Percentiles rank a stretch among this genome's conserved stretches.
These are phyloP conservation scores for Triangularia verruculosa DNA, from an alignment of 2,329 filamentous ascomycete species.

Conservation along the genomic window DNA sequence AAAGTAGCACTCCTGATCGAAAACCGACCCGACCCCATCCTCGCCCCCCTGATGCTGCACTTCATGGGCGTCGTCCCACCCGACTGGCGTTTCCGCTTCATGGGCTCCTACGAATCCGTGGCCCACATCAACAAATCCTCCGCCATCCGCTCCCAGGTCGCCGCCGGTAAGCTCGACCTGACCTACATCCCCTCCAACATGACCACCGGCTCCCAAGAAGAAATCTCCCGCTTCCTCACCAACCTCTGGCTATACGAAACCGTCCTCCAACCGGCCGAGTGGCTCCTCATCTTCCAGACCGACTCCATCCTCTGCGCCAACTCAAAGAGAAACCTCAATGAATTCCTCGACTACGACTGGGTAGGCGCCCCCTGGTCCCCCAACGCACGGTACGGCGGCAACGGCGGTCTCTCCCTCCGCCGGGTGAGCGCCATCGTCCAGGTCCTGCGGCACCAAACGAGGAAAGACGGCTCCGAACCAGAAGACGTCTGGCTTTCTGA, in stretches of 20 bases:
- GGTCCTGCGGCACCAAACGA: constrained; percentile 47
- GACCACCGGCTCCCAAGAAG: constrained; percentile 49
- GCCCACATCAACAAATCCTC: constrained; percentile 42
- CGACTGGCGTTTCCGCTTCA: constrained; percentile 57
- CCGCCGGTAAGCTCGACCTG: constrained; percentile 47
- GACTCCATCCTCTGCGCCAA: constrained; percentile 57
- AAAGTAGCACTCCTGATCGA: constrained; percentile 57
- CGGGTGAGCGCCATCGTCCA: constrained; percentile 52
- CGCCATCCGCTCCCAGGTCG: constrained; percentile 45
- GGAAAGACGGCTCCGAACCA: constrained; percentile 43
- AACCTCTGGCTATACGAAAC: constrained; percentile 51
- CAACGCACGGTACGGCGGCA: constrained; percentile 44
- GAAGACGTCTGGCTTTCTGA: constrained; percentile 58
- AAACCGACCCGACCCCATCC: constrained; percentile 46
- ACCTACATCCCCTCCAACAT: constrained; percentile 51
- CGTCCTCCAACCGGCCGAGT: constrained; percentile 49
- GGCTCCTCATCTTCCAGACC: constrained; percentile 53
- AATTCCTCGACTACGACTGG: constrained; percentile 53
- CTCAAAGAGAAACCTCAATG: constrained; percentile 44
- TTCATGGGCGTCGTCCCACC: constrained; percentile 55
- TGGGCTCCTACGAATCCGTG: constrained; percentile 49
- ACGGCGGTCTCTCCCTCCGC: constrained; percentile 51
- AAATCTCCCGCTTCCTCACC: constrained; percentile 52
- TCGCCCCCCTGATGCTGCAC: constrained; percentile 54
- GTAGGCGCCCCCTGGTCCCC: constrained; percentile 50